Evolutionary conservation across 2,329 filamentous ascomycete genomes (phyloP).

Genomic region (Pleomassaria siparia): DNA sequence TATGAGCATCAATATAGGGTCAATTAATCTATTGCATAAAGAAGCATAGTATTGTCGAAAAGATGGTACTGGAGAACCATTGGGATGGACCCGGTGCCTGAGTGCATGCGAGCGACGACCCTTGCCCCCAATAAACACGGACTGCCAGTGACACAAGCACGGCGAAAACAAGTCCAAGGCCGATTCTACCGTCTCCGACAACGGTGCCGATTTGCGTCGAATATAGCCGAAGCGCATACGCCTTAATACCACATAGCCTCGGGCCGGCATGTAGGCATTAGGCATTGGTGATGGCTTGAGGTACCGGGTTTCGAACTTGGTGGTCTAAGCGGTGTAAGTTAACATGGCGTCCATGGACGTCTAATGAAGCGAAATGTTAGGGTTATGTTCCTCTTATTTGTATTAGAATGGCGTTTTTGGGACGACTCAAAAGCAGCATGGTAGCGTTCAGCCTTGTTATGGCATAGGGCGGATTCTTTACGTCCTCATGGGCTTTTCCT

Average conservation of each 20-base stretch:
- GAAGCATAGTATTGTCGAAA: neutral
- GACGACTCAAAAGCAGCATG: neutral
- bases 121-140: neutral
- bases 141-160: neutral
- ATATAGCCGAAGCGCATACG: neutral
- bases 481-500: too few species aligned
- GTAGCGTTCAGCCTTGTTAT: neutral
- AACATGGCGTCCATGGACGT: neutral
- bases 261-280: neutral
- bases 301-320: neutral
- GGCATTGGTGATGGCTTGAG: neutral
- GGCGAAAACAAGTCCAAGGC: neutral
- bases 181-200: neutral
- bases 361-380: neutral
- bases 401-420: neutral
- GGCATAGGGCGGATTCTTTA: constrained; percentile 2
- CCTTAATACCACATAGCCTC: neutral
- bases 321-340: neutral
- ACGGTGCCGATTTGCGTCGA: neutral
- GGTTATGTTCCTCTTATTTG: neutral
- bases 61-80: neutral
- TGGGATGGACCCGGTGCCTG: neutral
- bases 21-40: neutral
- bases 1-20: constrained; percentile 23
- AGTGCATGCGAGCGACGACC: neutral